Percentiles rank a stretch among this genome's conserved stretches.
Conservation (phyloP, 495 filamentous ascomycete genomes). For the Xylaria flabelliformis region DNA sequence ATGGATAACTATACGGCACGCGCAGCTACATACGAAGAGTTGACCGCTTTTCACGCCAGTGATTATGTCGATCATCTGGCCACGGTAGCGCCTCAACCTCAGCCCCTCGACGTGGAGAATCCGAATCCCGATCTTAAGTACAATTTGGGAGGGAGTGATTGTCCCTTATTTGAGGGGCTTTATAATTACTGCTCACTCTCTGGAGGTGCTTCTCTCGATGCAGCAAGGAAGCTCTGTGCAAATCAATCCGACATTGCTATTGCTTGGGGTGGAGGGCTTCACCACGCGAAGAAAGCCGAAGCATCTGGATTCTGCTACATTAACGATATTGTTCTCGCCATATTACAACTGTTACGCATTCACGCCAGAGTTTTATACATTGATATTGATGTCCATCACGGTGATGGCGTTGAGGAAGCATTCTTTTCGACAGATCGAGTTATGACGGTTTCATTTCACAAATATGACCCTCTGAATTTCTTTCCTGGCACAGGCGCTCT, state of each 20-base stretch:
- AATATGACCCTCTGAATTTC: conserved; percentile 87
- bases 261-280: conserved; percentile 98
- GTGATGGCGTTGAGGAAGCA: conserved; percentile 95
- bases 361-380: conserved; percentile 95
- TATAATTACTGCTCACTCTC: conserved; percentile 96
- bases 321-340: conserved; percentile 97
- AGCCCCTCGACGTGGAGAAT: conserved; percentile 57
- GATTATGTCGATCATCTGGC: conserved; percentile 91
- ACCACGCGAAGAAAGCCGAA: conserved; percentile 94
- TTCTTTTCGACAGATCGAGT: conserved; percentile 97
- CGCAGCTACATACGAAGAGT: conserved; percentile 83
- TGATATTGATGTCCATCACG: conserved; percentile 98
- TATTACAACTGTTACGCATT: conserved; percentile 85
- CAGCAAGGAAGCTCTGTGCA: conserved; percentile 85
- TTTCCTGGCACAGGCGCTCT: conserved; percentile 95
- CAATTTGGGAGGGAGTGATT: conserved; percentile 89
- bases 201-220: conserved; percentile 86
- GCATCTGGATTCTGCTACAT: conserved; percentile 97
- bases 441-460: conserved; percentile 96
- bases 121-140: conserved; percentile 64
- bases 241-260: conserved; percentile 92
- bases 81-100: conserved; percentile 55
- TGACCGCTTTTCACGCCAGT: conserved; percentile 81
- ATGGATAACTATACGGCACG: conserved; percentile 92
- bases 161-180: conserved; percentile 94